Evolutionary conservation across 2,329 filamentous ascomycete species (phyloP).

Genomic region (Neonectria punicea): DNA sequence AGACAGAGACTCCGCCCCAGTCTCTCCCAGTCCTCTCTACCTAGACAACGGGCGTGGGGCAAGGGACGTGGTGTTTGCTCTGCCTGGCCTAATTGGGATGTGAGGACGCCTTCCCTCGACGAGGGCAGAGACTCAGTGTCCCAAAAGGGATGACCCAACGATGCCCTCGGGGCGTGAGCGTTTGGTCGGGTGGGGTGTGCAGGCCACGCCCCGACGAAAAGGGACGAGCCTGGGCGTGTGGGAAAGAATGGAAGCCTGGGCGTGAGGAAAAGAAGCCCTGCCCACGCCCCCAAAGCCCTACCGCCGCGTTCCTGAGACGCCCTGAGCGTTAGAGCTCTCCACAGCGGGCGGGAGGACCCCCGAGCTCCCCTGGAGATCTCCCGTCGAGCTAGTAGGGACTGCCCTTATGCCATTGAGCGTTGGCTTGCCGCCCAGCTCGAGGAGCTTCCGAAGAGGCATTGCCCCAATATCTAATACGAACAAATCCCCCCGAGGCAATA

Average conservation of each 20-base stretch:
- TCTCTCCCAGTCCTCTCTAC: too few relatives aligned
- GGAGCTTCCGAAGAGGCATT: neutral
- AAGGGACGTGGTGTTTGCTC: neutral
- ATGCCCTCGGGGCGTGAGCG: neutral
- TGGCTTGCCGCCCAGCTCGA: neutral
- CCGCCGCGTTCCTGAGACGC: neutral
- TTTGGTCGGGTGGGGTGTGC: neutral
- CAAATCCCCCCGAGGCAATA: neutral
- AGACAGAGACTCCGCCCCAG: too few relatives aligned
- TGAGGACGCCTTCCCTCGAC: neutral
- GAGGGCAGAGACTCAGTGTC: neutral
- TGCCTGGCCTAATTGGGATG: neutral
- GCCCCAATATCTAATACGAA: neutral
- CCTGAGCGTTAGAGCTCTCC: neutral
- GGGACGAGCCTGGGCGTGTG: neutral
- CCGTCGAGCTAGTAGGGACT: neutral
- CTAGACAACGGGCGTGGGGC: neutral
- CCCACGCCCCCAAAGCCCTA: neutral
- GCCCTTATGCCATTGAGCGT: neutral
- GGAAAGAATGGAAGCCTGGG: neutral
- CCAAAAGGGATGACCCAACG: neutral
- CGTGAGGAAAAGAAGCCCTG: neutral
- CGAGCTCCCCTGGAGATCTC: neutral
- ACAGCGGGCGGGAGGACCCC: neutral
- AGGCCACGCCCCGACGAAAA: neutral